Evolutionary conservation across 1,139 yeast species (phyloP).

Genomic region (Saccharomyces pastorianus): DNA sequence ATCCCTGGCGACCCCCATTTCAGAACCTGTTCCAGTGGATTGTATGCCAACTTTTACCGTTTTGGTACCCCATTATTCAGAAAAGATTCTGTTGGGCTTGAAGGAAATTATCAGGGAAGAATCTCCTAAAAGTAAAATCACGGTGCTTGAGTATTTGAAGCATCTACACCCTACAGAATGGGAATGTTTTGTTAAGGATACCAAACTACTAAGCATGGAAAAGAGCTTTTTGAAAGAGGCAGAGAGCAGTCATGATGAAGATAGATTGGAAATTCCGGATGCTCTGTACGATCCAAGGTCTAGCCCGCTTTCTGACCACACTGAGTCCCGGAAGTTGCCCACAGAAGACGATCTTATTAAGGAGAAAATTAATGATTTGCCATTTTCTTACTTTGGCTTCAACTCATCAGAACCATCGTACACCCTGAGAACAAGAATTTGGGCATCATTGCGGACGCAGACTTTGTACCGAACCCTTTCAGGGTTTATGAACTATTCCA

Average conservation of each 20-base stretch:
- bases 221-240: constrained; percentile 6
- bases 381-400: constrained; percentile 66
- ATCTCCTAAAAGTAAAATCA: constrained; percentile 49
- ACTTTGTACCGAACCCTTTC: constrained; percentile 70
- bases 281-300: background rate
- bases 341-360: constrained; percentile 32
- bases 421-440: constrained; percentile 60
- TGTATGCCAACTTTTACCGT: constrained; percentile 83
- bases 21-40: constrained; percentile 62
- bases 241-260: constrained; percentile 12
- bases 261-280: constrained; percentile 5
- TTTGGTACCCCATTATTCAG: constrained; percentile 76
- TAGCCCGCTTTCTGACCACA: background rate
- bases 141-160: constrained; percentile 68
- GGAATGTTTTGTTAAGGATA: constrained; percentile 64
- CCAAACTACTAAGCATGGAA: constrained; percentile 36
- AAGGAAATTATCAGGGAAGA: constrained; percentile 62
- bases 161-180: constrained; percentile 64
- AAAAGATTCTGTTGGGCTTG: constrained; percentile 57
- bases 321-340: background rate
- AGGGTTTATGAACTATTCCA: constrained; percentile 64
- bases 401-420: constrained; percentile 53
- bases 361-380: constrained; percentile 47
- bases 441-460: constrained; percentile 77
- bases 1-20: constrained; percentile 68